Conservation (phyloP, 2,329 filamentous ascomycete species). For the Botrytis fragariae region DNA sequence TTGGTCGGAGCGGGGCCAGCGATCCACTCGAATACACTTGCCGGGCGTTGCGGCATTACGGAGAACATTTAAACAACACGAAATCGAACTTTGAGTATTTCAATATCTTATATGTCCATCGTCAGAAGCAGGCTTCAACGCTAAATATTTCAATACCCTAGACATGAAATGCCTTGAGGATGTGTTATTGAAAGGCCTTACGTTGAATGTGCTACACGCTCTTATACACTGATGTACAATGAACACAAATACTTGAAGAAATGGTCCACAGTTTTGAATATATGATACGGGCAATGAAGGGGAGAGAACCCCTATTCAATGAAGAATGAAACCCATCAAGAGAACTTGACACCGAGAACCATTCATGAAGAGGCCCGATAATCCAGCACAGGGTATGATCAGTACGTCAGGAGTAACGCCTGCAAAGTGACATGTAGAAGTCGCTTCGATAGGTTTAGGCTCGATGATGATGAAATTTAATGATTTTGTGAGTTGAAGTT, state of each 20-base stretch:
- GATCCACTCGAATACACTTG: slow-evolving; percentile 9
- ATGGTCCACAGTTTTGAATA: no score
- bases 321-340: not conserved
- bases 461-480: not conserved
- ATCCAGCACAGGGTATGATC: not conserved
- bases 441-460: not conserved
- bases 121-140: not conserved
- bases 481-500: not conserved
- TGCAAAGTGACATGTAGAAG: not conserved
- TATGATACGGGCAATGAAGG: not conserved
- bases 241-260: no score
- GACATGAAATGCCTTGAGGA: not conserved
- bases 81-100: not conserved
- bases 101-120: not conserved
- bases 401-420: not conserved
- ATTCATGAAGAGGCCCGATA: not conserved
- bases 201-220: not conserved
- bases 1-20: slow-evolving; percentile 6
- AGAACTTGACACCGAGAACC: not conserved
- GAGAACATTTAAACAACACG: not conserved
- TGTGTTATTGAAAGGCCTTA: not conserved
- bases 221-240: not conserved
- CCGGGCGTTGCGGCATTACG: slow-evolving; percentile 11
- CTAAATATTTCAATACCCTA: not conserved
- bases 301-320: not conserved